Base-by-base conservation (phyloP, 257 asterid species). In the Pogostemon cablin region DNA sequence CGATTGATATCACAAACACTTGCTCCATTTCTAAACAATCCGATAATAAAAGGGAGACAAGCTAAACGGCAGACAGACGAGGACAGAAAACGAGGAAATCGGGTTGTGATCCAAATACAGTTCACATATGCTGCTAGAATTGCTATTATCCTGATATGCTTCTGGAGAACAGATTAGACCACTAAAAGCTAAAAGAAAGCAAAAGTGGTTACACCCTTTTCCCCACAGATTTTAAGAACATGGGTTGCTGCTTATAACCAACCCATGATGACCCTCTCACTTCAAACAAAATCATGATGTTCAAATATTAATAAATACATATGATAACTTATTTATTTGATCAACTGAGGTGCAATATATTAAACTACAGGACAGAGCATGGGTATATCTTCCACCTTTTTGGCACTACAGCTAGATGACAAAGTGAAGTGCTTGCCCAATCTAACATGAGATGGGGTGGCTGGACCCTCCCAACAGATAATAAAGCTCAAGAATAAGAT, bases 171-270 rank as follows among this genome's bases (percentile, higher is more conserved):
- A 75, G 65, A 53, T 37, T 64, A 52, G 64, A 34, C 50, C 65
- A 42, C 32, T 35, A 47, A 71, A 77, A 35, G 59, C 32, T 46
- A 47, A 65, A 65, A 58, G 63, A 35, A 35, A 60, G 9, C 9
- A 61, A 44, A 55, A 11, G 54, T 20, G 48, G 41, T 44, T 32
- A 40, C 20, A 10, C 11, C 35, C 32, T 42, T 56, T 47, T 15
- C 56, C 49, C 54, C 63, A 67, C 68, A 67, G 65, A 75, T 72
- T 70, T 70, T 71, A 73, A 40, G 78, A 81, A 78, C 85, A 81
- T 78, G 85, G 82, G 53, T 58, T 74, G 80, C 77, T 81, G 39
- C 53, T 39, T 7, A 63, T 58, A 67, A 39, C 39, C 71, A 65
- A 39, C 43, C 76, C 72, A 61, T 1, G 1, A 32, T 60, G 11